These are phyloP conservation scores for Metarhizium anisopliae DNA, from an alignment of 2,329 filamentous ascomycete species.

Conservation along the genomic window DNA sequence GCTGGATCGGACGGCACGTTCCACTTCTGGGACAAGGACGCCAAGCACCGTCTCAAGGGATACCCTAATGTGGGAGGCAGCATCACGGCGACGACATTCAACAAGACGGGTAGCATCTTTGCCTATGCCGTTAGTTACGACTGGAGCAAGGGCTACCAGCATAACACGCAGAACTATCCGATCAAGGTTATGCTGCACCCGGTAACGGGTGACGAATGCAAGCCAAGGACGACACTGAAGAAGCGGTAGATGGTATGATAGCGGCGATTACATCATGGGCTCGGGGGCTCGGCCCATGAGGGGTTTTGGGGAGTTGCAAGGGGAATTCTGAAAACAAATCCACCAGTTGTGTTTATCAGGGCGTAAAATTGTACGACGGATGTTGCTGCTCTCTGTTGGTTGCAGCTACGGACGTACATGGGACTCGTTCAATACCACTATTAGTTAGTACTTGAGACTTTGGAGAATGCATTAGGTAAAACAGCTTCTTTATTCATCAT, in stretches of 20 bases:
- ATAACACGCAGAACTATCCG: conserved; percentile 65
- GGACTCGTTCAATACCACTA: too few relatives aligned
- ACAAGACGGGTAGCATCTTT: conserved; percentile 73
- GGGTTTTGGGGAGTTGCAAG: background rate
- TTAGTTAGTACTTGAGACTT: too few relatives aligned
- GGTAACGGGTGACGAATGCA: conserved; percentile 54
- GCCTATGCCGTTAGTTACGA: conserved; percentile 92
- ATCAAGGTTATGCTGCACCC: conserved; percentile 83
- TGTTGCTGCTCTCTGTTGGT: too few relatives aligned
- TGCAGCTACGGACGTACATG: too few relatives aligned
- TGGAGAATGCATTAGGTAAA: too few relatives aligned
- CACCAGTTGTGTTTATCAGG: background rate
- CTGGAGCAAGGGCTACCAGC: conserved; percentile 93
- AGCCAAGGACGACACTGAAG: conserved; percentile 50
- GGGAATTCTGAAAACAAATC: background rate
- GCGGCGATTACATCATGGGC: background rate
- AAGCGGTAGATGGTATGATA: conserved; percentile 39
- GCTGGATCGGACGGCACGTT: conserved; percentile 94
- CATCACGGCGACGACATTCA: conserved; percentile 90
- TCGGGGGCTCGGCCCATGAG: background rate
- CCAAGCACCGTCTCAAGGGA: conserved; percentile 81
- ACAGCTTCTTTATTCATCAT: too few relatives aligned
- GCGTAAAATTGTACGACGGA: too few relatives aligned
- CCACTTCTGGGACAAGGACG: conserved; percentile 92
- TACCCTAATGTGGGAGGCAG: conserved; percentile 77